Evolutionary conservation across 208 protist species (phyloP).

Genomic region (Trypanosoma melophagium): DNA sequence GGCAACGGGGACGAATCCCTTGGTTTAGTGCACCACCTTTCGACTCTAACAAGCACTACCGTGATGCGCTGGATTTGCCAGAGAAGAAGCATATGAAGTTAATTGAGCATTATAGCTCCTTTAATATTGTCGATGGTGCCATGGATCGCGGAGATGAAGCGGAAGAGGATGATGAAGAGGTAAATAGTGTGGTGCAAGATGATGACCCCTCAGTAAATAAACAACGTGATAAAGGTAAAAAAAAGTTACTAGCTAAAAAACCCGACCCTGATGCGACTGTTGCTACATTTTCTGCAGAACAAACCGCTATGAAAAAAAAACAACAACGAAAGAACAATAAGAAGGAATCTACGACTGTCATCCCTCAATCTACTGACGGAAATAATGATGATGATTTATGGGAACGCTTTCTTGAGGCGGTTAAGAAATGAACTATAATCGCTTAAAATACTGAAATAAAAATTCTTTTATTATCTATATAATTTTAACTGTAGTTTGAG

Average conservation of each 20-base stretch:
- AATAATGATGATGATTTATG: slow-evolving; percentile 46
- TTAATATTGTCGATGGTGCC: slow-evolving; percentile 82
- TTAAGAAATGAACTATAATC: slow-evolving; percentile 26
- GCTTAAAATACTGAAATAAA: slow-evolving; percentile 13
- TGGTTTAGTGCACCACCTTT: slow-evolving; percentile 95
- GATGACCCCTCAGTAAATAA: slow-evolving; percentile 12
- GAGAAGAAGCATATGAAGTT: slow-evolving; percentile 82
- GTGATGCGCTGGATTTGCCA: slow-evolving; percentile 63
- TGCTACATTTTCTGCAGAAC: slow-evolving; percentile 47
- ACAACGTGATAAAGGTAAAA: background rate
- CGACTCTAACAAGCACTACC: slow-evolving; percentile 87
- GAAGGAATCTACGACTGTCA: background rate
- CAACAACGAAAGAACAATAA: slow-evolving; percentile 34
- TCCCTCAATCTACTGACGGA: background rate
- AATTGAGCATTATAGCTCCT: slow-evolving; percentile 84
- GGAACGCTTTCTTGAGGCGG: slow-evolving; percentile 44
- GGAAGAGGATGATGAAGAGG: slow-evolving; percentile 24
- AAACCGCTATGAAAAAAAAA: slow-evolving; percentile 53
- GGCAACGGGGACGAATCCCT: slow-evolving; percentile 95
- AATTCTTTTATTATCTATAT: slow-evolving; percentile 1
- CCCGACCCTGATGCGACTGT: slow-evolving; percentile 43
- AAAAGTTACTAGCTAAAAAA: slow-evolving; percentile 17
- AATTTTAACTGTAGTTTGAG: slow-evolving; percentile 5
- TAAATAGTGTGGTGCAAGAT: slow-evolving; percentile 7
- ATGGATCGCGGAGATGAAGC: slow-evolving; percentile 41